A percentile compares a stretch with the other conserved stretches of the same genome.
Evolutionary conservation across 1,284 basidiomycete genomes (phyloP).

Genomic region (Coniferiporia weirii): DNA sequence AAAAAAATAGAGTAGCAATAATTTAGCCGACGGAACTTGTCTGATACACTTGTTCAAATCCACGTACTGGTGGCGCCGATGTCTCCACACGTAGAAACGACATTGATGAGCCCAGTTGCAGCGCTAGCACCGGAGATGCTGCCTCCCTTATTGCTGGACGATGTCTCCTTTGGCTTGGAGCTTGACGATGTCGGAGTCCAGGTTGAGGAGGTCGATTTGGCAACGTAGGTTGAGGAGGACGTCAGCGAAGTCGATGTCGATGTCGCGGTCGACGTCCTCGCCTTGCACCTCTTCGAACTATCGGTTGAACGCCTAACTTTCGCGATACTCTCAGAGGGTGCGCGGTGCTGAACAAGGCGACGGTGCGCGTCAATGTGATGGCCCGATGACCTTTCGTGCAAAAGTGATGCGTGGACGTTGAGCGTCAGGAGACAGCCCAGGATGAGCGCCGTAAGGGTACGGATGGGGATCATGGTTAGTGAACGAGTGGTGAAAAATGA

Average conservation of each 20-base stretch:
- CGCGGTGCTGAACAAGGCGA: not conserved
- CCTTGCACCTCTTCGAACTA: constrained; percentile 7
- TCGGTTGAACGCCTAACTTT: not conserved
- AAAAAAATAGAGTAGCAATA: too few species aligned
- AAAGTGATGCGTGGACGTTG: constrained; percentile 10
- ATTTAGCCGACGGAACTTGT: too few species aligned
- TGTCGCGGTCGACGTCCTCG: not conserved
- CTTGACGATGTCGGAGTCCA: not conserved
- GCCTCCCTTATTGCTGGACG: not conserved
- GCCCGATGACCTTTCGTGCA: constrained; percentile 1
- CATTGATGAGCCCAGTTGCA: constrained; percentile 11
- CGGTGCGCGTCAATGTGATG: constrained; percentile 3
- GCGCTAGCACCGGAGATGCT: constrained; percentile 3
- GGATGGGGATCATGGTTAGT: constrained; percentile 8
- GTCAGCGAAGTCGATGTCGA: not conserved
- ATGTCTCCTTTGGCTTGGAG: not conserved
- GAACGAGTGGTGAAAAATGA: constrained; percentile 1
- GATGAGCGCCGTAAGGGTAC: constrained; percentile 6
- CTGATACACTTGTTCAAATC: too few species aligned
- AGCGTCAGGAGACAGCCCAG: constrained; percentile 4
- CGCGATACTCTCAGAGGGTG: not conserved
- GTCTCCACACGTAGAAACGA: constrained; percentile 34
- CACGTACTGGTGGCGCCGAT: constrained; percentile 44
- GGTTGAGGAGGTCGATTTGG: not conserved
- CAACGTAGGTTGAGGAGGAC: not conserved